Conservation (phyloP, 805 yeast species). For the Torulaspora quercuum region DNA sequence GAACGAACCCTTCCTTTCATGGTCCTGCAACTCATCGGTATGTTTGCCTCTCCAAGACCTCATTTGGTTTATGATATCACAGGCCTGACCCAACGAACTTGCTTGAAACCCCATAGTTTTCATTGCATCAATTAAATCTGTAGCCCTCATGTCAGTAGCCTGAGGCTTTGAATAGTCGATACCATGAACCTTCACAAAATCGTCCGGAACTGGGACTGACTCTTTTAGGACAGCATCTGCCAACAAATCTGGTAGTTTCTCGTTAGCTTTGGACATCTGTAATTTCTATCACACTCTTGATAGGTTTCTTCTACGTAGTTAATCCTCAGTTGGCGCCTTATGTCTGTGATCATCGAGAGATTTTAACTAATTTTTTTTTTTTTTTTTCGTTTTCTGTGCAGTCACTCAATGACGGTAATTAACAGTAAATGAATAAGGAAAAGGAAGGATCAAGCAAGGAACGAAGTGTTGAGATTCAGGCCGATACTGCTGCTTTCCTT, state of each 20-base stretch:
- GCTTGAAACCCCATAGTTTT: conserved; percentile 97
- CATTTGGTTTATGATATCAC: conserved; percentile 92
- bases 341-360: too few relatives aligned
- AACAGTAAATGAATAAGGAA: too few relatives aligned
- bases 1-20: conserved; percentile 67
- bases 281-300: too few relatives aligned
- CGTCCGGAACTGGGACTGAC: conserved; percentile 81
- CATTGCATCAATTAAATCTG: conserved; percentile 78
- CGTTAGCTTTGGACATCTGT: conserved; percentile 40
- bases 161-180: conserved; percentile 81
- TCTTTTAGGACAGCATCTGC: conserved; percentile 87
- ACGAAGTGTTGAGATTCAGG: too few relatives aligned
- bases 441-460: too few relatives aligned
- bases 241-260: conserved; percentile 63
- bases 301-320: too few relatives aligned
- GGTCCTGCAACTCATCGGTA: conserved; percentile 62
- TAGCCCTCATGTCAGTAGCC: conserved; percentile 74
- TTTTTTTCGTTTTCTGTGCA: too few relatives aligned
- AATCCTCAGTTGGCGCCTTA: too few relatives aligned
- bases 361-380: too few relatives aligned
- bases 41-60: conserved; percentile 88
- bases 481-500: background rate
- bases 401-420: too few relatives aligned
- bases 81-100: conserved; percentile 76
- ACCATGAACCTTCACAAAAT: conserved; percentile 76